Evolutionary conservation across 2,329 filamentous ascomycete species (phyloP).

Genomic region (Sordariomycetes sp.): DNA sequence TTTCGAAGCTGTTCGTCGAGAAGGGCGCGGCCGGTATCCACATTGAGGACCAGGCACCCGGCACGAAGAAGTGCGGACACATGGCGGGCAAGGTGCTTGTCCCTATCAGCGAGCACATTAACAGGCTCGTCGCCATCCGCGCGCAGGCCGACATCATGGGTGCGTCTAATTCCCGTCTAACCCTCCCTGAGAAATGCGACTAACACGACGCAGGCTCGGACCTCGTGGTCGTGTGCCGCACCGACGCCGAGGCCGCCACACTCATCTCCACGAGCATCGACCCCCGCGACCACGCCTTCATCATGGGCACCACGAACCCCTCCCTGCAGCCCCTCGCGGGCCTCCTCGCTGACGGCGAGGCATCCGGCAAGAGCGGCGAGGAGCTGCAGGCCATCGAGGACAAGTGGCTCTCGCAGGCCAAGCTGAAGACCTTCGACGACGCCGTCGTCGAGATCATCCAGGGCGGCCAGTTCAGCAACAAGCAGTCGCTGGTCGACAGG

Average conservation of each 20-base stretch:
- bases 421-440: slow-evolving; percentile 81
- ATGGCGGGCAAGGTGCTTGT: slow-evolving; percentile 99
- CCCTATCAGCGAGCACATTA: slow-evolving; percentile 95
- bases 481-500: slow-evolving; percentile 53
- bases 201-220: slow-evolving; percentile 55
- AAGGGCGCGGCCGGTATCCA: slow-evolving; percentile 95
- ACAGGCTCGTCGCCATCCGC: slow-evolving; percentile 89
- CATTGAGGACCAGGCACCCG: slow-evolving; percentile 96
- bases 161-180: slow-evolving; percentile 16
- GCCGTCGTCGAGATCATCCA: slow-evolving; percentile 78
- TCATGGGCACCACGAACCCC: slow-evolving; percentile 81
- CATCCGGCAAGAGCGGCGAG: slow-evolving; percentile 66
- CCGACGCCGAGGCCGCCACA: slow-evolving; percentile 94
- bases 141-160: slow-evolving; percentile 99
- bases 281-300: slow-evolving; percentile 87
- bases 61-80: slow-evolving; percentile 98
- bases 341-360: slow-evolving; percentile 80
- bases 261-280: slow-evolving; percentile 96
- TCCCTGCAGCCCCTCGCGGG: slow-evolving; percentile 76
- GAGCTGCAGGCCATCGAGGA: slow-evolving; percentile 90
- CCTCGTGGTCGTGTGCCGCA: slow-evolving; percentile 83
- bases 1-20: slow-evolving; percentile 95
- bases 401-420: slow-evolving; percentile 67
- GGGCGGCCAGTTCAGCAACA: slow-evolving; percentile 50
- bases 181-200: not conserved